These are phyloP conservation scores for Pochonia chlamydosporia DNA, from an alignment of 2,329 filamentous ascomycete genomes.

Conservation along the genomic window DNA sequence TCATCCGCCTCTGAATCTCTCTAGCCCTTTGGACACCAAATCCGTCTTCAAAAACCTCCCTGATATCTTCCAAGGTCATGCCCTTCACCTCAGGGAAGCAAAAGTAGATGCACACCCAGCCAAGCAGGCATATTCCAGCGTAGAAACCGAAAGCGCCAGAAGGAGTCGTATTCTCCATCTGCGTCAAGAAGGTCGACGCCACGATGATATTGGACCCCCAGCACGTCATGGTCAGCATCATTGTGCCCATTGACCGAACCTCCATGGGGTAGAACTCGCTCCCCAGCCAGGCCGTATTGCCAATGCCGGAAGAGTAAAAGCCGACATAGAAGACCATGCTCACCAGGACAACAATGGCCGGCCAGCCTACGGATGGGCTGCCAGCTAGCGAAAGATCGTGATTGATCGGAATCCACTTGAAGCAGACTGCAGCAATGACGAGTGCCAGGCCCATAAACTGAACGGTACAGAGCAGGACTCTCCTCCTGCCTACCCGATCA, in stretches of 20 bases:
- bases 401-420: slow-evolving; percentile 34
- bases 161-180: slow-evolving; percentile 42
- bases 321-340: slow-evolving; percentile 39
- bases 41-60: slow-evolving; percentile 41
- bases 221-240: slow-evolving; percentile 40
- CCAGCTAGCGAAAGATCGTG: slow-evolving; percentile 32
- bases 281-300: slow-evolving; percentile 40
- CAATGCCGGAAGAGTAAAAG: slow-evolving; percentile 31
- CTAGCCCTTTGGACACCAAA: slow-evolving; percentile 38
- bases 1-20: slow-evolving; percentile 28
- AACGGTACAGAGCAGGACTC: slow-evolving; percentile 36
- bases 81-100: slow-evolving; percentile 50
- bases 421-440: slow-evolving; percentile 35
- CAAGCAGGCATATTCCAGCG: slow-evolving; percentile 40
- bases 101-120: slow-evolving; percentile 35
- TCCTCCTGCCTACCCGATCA: slow-evolving; percentile 38
- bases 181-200: slow-evolving; percentile 40
- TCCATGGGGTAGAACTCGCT: slow-evolving; percentile 42
- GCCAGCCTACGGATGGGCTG: slow-evolving; percentile 14
- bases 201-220: slow-evolving; percentile 45
- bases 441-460: slow-evolving; percentile 38
- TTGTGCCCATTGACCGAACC: slow-evolving; percentile 41
- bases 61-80: slow-evolving; percentile 48
- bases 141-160: slow-evolving; percentile 48
- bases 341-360: slow-evolving; percentile 20